phyloP scores from a whole-genome alignment of 495 filamentous ascomycete species.

The Penicillium coprophilum region DNA sequence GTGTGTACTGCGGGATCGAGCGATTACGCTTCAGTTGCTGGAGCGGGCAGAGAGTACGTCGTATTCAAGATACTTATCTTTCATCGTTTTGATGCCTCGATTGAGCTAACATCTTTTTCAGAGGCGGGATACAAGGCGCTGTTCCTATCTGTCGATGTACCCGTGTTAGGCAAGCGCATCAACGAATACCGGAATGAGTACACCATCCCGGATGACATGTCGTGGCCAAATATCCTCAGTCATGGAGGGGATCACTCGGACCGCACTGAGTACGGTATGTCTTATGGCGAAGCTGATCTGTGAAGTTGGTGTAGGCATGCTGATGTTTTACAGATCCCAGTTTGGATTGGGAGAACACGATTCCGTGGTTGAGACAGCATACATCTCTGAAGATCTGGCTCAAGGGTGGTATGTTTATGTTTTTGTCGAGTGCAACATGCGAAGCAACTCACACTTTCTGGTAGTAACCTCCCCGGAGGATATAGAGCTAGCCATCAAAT shows the following conservation, averaged over 20 bases:
- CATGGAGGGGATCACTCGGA: conserved; percentile 30
- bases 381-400: conserved; percentile 91
- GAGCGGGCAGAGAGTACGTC: conserved; percentile 69
- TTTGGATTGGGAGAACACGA: conserved; percentile 76
- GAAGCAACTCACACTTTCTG: not conserved
- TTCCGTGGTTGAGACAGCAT: conserved; percentile 81
- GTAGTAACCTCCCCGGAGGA: conserved; percentile 72
- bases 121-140: conserved; percentile 83
- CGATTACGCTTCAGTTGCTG: conserved; percentile 80
- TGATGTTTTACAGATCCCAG: conserved; percentile 70
- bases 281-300: not conserved
- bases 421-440: not conserved
- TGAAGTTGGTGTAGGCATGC: not conserved
- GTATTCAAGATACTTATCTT: conserved; percentile 12
- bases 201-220: conserved; percentile 37
- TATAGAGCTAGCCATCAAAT: conserved; percentile 72
- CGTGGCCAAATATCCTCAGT: conserved; percentile 36
- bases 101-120: conserved; percentile 35
- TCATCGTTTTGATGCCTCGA: not conserved
- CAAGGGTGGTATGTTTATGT: conserved; percentile 61
- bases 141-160: conserved; percentile 93
- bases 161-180: conserved; percentile 67
- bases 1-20: conserved; percentile 91
- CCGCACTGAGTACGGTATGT: conserved; percentile 35
- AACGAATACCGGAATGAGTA: conserved; percentile 49